These are phyloP conservation scores for Beauveria sp. DNA, from an alignment of 2,329 filamentous ascomycete genomes.

Conservation along the genomic window DNA sequence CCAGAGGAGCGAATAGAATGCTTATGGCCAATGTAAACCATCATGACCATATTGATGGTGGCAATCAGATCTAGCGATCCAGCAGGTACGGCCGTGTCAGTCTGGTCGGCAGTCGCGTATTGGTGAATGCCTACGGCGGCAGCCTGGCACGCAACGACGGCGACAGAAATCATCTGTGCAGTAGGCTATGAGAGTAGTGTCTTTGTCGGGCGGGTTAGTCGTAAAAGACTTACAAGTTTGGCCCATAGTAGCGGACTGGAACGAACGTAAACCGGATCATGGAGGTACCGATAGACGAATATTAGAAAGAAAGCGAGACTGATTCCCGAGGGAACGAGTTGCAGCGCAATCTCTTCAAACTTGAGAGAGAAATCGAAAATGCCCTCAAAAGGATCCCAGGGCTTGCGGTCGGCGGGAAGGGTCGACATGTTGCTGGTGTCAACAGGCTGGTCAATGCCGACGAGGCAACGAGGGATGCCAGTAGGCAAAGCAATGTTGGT, in stretches of 20 bases:
- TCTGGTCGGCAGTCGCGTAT: background rate
- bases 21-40: slow-evolving; percentile 21
- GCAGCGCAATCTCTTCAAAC: background rate
- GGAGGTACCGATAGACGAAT: background rate
- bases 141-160: background rate
- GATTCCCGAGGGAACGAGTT: background rate
- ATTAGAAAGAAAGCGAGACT: background rate
- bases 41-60: background rate
- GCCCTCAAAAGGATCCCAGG: background rate
- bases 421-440: background rate
- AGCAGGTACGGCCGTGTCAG: background rate
- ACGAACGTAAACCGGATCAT: background rate
- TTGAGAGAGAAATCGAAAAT: background rate
- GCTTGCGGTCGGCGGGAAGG: background rate
- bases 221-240: background rate
- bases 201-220: background rate
- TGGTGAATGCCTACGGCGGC: background rate
- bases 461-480: background rate
- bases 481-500: background rate
- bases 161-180: background rate
- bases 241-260: background rate
- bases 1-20: slow-evolving; percentile 25
- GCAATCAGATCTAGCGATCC: background rate
- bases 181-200: background rate
- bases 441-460: background rate